These are phyloP conservation scores for Themeda triandra DNA, from an alignment of 176 grass and related monocot genomes.

Conservation along the genomic window DNA sequence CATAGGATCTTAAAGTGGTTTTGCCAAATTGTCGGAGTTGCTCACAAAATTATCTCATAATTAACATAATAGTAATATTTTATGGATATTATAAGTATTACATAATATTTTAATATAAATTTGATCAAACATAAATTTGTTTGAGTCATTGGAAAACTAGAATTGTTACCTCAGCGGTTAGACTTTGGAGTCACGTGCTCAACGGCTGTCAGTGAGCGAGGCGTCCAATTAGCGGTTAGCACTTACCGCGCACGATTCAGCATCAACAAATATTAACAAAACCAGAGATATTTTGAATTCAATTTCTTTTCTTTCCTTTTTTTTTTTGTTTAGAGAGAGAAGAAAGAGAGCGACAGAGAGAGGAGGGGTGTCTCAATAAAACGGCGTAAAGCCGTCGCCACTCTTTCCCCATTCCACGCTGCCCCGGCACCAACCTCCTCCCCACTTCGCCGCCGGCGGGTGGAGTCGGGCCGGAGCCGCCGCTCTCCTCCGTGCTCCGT, in stretches of 20 bases:
- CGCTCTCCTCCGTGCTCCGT: too few species aligned
- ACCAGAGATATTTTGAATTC: constrained; percentile 32
- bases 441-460: constrained; percentile 47
- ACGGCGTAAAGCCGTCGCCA: constrained; percentile 19
- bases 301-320: background rate
- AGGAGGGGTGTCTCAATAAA: constrained; percentile 27
- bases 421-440: constrained; percentile 5
- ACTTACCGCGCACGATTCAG: background rate
- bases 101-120: background rate
- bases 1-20: too few species aligned
- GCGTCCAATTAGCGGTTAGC: background rate
- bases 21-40: too few species aligned
- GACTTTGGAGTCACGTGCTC: background rate
- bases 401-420: constrained; percentile 29
- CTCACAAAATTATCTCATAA: too few species aligned
- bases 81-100: too few species aligned
- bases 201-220: background rate
- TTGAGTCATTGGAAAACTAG: too few species aligned
- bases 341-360: background rate
- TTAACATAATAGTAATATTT: too few species aligned
- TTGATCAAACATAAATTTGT: background rate
- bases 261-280: background rate
- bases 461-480: constrained; percentile 25
- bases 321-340: too few species aligned
- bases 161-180: too few species aligned